phyloP scores from a whole-genome alignment of 495 filamentous ascomycete species.

The Hypoxylon rickii region DNA sequence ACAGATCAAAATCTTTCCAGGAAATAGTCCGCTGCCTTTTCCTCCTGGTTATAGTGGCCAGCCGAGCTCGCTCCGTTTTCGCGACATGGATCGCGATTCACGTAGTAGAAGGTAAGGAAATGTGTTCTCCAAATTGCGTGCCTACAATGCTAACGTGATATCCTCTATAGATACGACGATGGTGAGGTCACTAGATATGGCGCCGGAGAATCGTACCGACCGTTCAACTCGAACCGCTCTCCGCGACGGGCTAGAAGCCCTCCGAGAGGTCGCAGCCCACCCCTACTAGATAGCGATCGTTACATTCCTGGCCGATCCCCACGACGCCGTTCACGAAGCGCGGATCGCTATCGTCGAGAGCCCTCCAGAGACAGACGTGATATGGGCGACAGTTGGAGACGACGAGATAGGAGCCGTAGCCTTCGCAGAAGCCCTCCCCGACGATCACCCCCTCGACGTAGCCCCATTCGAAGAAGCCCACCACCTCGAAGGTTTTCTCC shows the following conservation, averaged over 20 bases:
- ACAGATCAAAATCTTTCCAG: too few relatives aligned
- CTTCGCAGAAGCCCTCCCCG: slow-evolving; percentile 40
- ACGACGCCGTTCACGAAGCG: slow-evolving; percentile 40
- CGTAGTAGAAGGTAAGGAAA: slow-evolving; percentile 45
- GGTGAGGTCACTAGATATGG: slow-evolving; percentile 60
- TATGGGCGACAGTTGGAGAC: slow-evolving; percentile 47
- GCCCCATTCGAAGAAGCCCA: slow-evolving; percentile 40
- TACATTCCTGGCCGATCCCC: slow-evolving; percentile 42
- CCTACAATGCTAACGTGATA: slow-evolving; percentile 6
- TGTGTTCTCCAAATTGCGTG: background rate
- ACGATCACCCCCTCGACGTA: slow-evolving; percentile 43
- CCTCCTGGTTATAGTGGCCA: too few relatives aligned
- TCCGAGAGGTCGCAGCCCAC: slow-evolving; percentile 41
- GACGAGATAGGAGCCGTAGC: slow-evolving; percentile 44
- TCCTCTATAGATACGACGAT: slow-evolving; percentile 53
- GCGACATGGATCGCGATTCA: slow-evolving; percentile 35
- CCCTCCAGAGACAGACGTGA: slow-evolving; percentile 40
- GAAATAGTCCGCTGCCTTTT: too few relatives aligned
- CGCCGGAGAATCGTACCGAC: slow-evolving; percentile 61
- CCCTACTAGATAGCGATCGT: slow-evolving; percentile 46
- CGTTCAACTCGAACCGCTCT: slow-evolving; percentile 53
- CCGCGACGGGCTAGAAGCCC: slow-evolving; percentile 51
- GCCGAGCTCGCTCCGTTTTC: background rate
- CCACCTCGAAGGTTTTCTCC: slow-evolving; percentile 50
- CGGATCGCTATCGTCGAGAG: slow-evolving; percentile 41